Evolutionary conservation across 306 rosid species (phyloP).

Genomic region (Ceratonia siliqua): DNA sequence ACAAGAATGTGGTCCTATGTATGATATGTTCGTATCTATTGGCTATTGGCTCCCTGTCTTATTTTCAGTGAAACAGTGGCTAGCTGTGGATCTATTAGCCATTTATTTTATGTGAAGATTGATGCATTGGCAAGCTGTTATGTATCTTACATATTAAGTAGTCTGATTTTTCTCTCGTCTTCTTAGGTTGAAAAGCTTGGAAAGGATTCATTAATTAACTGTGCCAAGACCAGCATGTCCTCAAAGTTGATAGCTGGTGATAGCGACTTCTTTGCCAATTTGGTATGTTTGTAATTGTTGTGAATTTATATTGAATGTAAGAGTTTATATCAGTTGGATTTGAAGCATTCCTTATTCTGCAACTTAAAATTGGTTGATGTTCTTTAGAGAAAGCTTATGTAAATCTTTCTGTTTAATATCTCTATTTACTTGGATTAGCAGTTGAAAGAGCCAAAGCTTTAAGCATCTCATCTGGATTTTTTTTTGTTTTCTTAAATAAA

Average conservation of each 20-base stretch:
- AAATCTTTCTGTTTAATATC: background rate
- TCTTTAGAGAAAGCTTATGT: background rate
- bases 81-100: background rate
- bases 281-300: slow-evolving; percentile 58
- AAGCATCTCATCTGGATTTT: background rate
- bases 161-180: slow-evolving; percentile 17
- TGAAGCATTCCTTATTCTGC: slow-evolving; percentile 3
- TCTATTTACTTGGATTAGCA: background rate
- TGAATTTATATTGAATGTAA: slow-evolving; percentile 1
- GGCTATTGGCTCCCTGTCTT: background rate
- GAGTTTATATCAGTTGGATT: slow-evolving; percentile 2
- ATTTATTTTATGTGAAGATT: background rate
- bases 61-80: background rate
- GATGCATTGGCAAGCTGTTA: slow-evolving; percentile 9
- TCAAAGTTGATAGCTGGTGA: slow-evolving; percentile 97
- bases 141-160: slow-evolving; percentile 2
- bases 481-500: background rate
- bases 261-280: slow-evolving; percentile 83
- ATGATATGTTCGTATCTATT: background rate
- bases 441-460: background rate
- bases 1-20: background rate
- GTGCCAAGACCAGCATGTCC: slow-evolving; percentile 99
- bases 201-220: slow-evolving; percentile 78
- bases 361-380: background rate
- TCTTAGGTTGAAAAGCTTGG: slow-evolving; percentile 92